Percentiles rank a stretch among this genome's conserved stretches.
phyloP scores from a whole-genome alignment of 2,329 filamentous ascomycete genomes.

The Aureobasidium sp. region DNA sequence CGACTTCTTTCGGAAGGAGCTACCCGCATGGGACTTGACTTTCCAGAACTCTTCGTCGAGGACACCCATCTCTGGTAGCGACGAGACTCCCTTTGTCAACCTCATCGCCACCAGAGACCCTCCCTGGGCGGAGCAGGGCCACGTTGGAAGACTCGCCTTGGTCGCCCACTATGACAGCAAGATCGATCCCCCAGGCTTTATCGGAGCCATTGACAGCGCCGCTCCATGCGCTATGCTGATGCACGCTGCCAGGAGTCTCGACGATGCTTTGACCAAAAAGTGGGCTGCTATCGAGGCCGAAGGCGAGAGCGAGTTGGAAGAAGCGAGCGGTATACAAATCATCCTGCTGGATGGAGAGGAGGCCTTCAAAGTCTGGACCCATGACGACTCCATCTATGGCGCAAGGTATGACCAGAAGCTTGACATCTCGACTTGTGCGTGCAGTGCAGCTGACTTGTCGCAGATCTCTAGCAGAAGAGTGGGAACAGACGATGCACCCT shows the following conservation, averaged over 20 bases:
- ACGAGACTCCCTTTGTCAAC: slow-evolving; percentile 74
- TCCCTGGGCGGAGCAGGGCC: slow-evolving; percentile 65
- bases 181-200: slow-evolving; percentile 70
- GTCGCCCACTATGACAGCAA: slow-evolving; percentile 94
- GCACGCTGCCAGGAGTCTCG: slow-evolving; percentile 73
- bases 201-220: slow-evolving; percentile 88
- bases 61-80: slow-evolving; percentile 66
- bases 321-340: slow-evolving; percentile 78
- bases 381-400: slow-evolving; percentile 79
- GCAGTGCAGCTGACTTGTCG: slow-evolving; percentile 9
- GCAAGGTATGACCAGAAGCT: slow-evolving; percentile 49
- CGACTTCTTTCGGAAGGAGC: slow-evolving; percentile 64
- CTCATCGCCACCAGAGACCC: slow-evolving; percentile 82
- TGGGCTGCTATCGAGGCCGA: slow-evolving; percentile 65
- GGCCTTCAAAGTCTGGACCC: slow-evolving; percentile 74
- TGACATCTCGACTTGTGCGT: not conserved
- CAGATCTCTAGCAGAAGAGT: slow-evolving; percentile 65
- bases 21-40: slow-evolving; percentile 71
- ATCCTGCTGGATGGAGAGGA: slow-evolving; percentile 90
- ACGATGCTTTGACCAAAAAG: slow-evolving; percentile 69
- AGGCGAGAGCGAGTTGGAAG: slow-evolving; percentile 48
- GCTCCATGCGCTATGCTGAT: slow-evolving; percentile 91
- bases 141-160: slow-evolving; percentile 73
- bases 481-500: slow-evolving; percentile 64
- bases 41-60: slow-evolving; percentile 86